Evolutionary conservation across 805 yeast species (phyloP), one percentile per base, ranked within the genome.

Genomic region (Zygoascus biomembranicola): DNA sequence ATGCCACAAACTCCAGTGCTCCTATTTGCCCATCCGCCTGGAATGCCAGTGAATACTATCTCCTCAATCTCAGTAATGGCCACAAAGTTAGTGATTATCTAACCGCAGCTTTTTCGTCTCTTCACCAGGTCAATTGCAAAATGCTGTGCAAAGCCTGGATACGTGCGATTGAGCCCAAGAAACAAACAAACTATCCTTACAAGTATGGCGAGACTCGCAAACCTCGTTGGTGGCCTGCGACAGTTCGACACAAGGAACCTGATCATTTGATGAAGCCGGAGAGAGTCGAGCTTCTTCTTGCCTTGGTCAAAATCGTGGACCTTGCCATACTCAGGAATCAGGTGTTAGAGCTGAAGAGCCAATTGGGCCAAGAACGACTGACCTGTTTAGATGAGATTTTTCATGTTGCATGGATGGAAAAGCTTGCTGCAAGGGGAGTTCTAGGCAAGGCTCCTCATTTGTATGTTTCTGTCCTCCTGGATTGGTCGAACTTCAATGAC

Each of bases 151-250:
- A 84, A 62, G 71, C 75, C 10, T 85, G 90, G 89, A 83, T 86
- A 46, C 78, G 75, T 59, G 65, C 71, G 1, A 71, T 84, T 14
- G 89, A 84, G 61, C 90, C 92, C 1, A 73, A 68, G 52, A 85
- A 85, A 57, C 88, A 84, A 66, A 73, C 83, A 1, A 67, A 69
- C 23, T 76, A 69, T 59, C 92, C 92, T 2, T 85, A 85, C 63
- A 83, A 79, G 52, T 61, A 63, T 9, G 80, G 80, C 1, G 76
- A 77, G 13, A 48, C 26, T 0, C 59, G 77, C 11, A 77, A 72
- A 57, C 94, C 92, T 0, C 61, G 63, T 5, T 85, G 90, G 90
- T 85, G 94, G 94, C 90, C 90, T 0, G 39, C 44, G 0, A 53
- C 57, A 11, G 77, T 82, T 0, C 69, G 78, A 39, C 92, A 85